Evolutionary conservation across 2,329 filamentous ascomycete genomes (phyloP), one percentile per base, ranked within the genome.

Genomic region (Ophiognomonia clavigignenti-juglandacearum): DNA sequence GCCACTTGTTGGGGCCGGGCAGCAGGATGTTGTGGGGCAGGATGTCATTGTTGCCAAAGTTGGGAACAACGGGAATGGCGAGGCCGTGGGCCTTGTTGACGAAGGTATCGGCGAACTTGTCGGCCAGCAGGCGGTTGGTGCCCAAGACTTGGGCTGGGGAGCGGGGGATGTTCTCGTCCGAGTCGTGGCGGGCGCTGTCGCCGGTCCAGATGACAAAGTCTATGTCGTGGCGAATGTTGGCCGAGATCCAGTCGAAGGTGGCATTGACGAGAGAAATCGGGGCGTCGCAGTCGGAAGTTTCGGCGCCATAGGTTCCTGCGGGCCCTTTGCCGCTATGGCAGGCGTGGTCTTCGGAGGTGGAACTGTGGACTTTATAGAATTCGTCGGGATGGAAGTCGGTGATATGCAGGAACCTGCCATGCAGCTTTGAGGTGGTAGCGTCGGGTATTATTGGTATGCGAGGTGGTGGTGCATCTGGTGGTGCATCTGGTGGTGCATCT

Each of bases 1-100:
- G 86, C 84, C 92, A 96, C 53, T 78, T 78, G 59, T 96, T 96
- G 14, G 93, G 93, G 0, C 92, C 93, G 1, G 80, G 75, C 35
- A 82, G 73, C 63, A 98, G 83, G 61, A 97, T 95, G 60, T 98
- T 98, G 69, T 98, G 93, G 1, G 93, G 93, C 51, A 96, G 80
- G 49, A 98, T 91, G 61, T 98, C 93, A 66, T 98, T 98, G 70
- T 98, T 98, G 51, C 93, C 93, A 56, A 96, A 84, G 0, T 85
- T 96, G 0, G 93, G 91, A 18, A 98, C 75, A 24, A 97, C 80
- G 4, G 93, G 92, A 4, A 97, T 77, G 11, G 75, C 66, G 49
- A 90, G 77, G 48, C 80, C 78, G 45, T 78, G 71, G 49, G 72
- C 61, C n/a, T n/a, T n/a, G 54, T 78, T 71, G 35, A 77, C 71